phyloP scores from a whole-genome alignment of 129 eudicot genomes.

The Chrysanthemum lavandulifolium region DNA sequence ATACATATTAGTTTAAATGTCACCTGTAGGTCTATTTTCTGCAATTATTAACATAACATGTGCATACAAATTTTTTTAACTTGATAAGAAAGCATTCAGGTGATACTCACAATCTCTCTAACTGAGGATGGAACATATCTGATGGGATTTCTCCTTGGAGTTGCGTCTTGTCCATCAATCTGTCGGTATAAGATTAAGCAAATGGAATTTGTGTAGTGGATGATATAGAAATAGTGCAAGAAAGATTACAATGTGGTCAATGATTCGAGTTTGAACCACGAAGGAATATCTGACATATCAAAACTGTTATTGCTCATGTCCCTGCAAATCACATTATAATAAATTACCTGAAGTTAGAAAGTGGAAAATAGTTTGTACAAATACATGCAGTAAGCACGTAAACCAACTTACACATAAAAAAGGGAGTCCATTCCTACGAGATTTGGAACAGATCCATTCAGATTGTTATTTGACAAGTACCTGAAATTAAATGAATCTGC shows the following conservation, averaged over 20 bases:
- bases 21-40: no score
- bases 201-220: neutral
- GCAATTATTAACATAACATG: neutral
- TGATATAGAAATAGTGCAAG: slow-evolving; percentile 25
- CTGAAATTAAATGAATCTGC: slow-evolving; percentile 35
- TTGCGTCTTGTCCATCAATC: slow-evolving; percentile 61
- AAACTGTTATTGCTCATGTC: slow-evolving; percentile 96
- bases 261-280: slow-evolving; percentile 65
- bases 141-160: slow-evolving; percentile 71
- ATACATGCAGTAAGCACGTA: no score
- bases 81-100: slow-evolving; percentile 11
- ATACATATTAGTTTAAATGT: no score
- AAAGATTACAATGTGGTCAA: slow-evolving; percentile 76
- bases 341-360: slow-evolving; percentile 4
- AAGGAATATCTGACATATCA: slow-evolving; percentile 49
- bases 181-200: slow-evolving; percentile 29
- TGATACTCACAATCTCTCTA: slow-evolving; percentile 72
- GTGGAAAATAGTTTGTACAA: neutral
- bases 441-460: slow-evolving; percentile 69
- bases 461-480: slow-evolving; percentile 70
- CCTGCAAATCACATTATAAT: slow-evolving; percentile 54
- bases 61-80: no score
- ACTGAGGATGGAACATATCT: slow-evolving; percentile 52
- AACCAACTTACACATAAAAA: slow-evolving; percentile 66
- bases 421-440: slow-evolving; percentile 65